Evolutionary conservation across 768 basidiomycete species (phyloP), one percentile per base, ranked within the genome.

Genomic region (Sarcodon sp.): DNA sequence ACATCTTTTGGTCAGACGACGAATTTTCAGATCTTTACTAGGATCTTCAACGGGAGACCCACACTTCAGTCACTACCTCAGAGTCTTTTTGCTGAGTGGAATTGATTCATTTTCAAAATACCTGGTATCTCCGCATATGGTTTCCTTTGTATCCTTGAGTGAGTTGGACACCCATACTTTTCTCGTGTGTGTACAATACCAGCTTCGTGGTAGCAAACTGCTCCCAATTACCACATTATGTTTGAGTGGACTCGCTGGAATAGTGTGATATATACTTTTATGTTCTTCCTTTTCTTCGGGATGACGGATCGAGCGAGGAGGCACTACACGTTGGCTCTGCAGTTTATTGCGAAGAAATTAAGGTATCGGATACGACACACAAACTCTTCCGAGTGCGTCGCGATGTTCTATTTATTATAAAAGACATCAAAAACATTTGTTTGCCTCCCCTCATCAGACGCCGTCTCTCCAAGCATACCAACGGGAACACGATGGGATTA

Each of bases 211-310:
- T 80, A 76, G 77, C 59, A 65, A 16, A 46, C 38, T 1, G 35
- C 45, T n/a, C 59, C 51, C 1, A 0, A 34, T 0, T 6, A 35
- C 6, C 53, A 57, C 0, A 36, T 62, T 1, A 13, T 50, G 0
- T 3, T 71, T 7, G 0, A 27, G 2, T 4, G 37, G 5, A 52
- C 57, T 0, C 32, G 57, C 3, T 79, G 76, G 77, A 36, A 56
- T 0, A 52, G 52, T 0, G 59, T 69, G 16, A 12, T 64, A 43
- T 65, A 61, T 5, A 62, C 72, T 2, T 59, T 70, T 41, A 4
- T 70, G 3, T 73, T 77, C 55, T 67, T 78, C 48, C 59, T 50
- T 0, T 76, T 79, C 65, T 78, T 80, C 48, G 71, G 76, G 1
- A 73, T 78, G 48, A 71, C 75, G 1, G 59, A 64, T 43, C 75